Percentiles rank a stretch among this genome's conserved stretches.
Conservation (phyloP, 345 rosid species). For the Noccaea caerulescens region DNA sequence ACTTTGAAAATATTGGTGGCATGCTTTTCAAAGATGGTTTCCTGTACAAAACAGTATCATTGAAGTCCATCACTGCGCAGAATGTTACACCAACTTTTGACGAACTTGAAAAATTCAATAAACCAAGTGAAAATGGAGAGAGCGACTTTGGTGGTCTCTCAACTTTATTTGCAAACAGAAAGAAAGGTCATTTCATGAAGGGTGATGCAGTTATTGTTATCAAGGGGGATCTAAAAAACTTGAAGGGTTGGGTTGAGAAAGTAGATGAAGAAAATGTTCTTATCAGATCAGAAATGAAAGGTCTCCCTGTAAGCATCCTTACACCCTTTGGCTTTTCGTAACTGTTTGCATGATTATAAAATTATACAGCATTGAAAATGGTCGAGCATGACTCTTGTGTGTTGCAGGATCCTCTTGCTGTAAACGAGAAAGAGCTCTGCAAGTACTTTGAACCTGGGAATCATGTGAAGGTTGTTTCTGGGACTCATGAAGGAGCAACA, state of each 20-base stretch:
- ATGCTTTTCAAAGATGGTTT: slow-evolving; percentile 92
- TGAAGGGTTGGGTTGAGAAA: slow-evolving; percentile 99
- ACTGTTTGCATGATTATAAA: slow-evolving; percentile 15
- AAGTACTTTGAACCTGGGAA: slow-evolving; percentile 98
- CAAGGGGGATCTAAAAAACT: slow-evolving; percentile 91
- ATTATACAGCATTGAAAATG: slow-evolving; percentile 2
- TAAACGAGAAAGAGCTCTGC: slow-evolving; percentile 86
- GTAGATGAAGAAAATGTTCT: slow-evolving; percentile 95
- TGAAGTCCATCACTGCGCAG: slow-evolving; percentile 77
- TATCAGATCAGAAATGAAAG: slow-evolving; percentile 88
- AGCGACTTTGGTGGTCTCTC: slow-evolving; percentile 76
- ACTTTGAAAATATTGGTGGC: slow-evolving; percentile 82
- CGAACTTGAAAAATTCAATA: slow-evolving; percentile 88
- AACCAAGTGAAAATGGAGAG: slow-evolving; percentile 82
- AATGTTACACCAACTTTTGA: slow-evolving; percentile 91
- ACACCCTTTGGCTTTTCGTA: slow-evolving; percentile 7
- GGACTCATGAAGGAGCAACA: slow-evolving; percentile 91
- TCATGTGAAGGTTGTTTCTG: slow-evolving; percentile 94
- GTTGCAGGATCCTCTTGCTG: slow-evolving; percentile 79
- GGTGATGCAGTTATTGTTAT: slow-evolving; percentile 94
- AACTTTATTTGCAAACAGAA: slow-evolving; percentile 84
- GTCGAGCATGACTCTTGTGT: slow-evolving; percentile 12
- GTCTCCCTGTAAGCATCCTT: slow-evolving; percentile 76
- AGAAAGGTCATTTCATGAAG: slow-evolving; percentile 97
- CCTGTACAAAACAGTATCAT: slow-evolving; percentile 77